Base-by-base conservation (phyloP, 768 basidiomycete species). In the Lentinula raphanica region DNA sequence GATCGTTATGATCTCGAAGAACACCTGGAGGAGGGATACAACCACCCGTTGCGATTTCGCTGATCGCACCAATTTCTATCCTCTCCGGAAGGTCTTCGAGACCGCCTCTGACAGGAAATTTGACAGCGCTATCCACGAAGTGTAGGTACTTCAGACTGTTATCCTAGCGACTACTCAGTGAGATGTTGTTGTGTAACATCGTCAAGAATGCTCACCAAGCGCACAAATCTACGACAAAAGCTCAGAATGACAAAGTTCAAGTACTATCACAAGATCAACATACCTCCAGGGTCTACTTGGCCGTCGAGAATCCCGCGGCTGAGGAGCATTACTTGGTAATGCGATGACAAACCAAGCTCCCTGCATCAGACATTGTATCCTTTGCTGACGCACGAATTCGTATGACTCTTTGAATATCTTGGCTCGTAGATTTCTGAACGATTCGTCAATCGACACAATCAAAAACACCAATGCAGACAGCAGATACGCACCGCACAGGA, bases 261-360 rank as follows among this genome's bases (percentile, higher is more conserved):
- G 27, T 5, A 39, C 13, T 21, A 53, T 36, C 19, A 23, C 7
- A 13, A 53, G 36, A 12, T 23, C n/a, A 11, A 39, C 51, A 13
- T 39, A 53, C 45, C 90, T 79, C 93, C 93, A 96, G 2, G 84
- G 85, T 38, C 84, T 77, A 28, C 71, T 79, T 1, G 85, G 84
- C 42, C 86, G 78, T 48, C 84, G 81, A 17, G 75, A 72, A 25
- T 85, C 83, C 48, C 83, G 79, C 13, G 74, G 66, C 9, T 67
- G 68, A 17, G 79, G 78, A 21, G 79, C 69, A 6, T 73, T 72
- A 40, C 78, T 71, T 0, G 86, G 84, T 38, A 88, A 72, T 1
- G 86, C 92, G 65, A 88, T 93, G 61, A 91, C 82, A 70, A 97
- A 95, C 94, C 94, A 97, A 21, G 92, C 89, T 31, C 94, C 94